Evolutionary conservation across 2,329 filamentous ascomycete species (phyloP).

Genomic region (Esteya vermicola): DNA sequence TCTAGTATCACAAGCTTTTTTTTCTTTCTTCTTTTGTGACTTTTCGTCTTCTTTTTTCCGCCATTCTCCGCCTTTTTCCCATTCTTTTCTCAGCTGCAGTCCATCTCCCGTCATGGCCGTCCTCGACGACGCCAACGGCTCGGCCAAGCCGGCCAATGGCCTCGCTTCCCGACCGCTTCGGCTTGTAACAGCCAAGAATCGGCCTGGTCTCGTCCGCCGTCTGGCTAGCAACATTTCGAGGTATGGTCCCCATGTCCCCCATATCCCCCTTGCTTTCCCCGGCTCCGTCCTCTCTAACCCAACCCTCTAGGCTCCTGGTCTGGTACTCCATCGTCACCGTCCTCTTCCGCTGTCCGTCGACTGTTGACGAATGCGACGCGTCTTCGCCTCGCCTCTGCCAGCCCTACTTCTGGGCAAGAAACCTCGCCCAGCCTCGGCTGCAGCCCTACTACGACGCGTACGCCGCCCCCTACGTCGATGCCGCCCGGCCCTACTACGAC

Average conservation of each 20-base stretch:
- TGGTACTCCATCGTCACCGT: slow-evolving; percentile 80
- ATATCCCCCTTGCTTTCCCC: neutral
- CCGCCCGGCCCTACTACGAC: slow-evolving; percentile 61
- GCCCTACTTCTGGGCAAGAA: slow-evolving; percentile 59
- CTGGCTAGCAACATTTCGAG: neutral
- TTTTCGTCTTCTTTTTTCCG: neutral
- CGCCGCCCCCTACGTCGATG: slow-evolving; percentile 67
- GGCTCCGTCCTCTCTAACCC: neutral
- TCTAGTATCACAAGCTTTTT: too few relatives aligned
- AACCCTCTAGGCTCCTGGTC: slow-evolving; percentile 48
- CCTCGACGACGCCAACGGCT: neutral
- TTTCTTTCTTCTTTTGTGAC: neutral
- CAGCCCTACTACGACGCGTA: slow-evolving; percentile 79
- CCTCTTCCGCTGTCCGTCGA: slow-evolving; percentile 68
- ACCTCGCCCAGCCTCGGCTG: slow-evolving; percentile 54
- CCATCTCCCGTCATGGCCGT: neutral
- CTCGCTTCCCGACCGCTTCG: too few relatives aligned
- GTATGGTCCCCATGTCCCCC: neutral
- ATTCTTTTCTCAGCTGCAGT: neutral
- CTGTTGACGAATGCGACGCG: slow-evolving; percentile 51
- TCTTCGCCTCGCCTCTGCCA: slow-evolving; percentile 67
- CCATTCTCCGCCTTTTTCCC: neutral
- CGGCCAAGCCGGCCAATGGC: neutral
- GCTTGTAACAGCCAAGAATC: too few relatives aligned
- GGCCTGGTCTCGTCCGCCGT: neutral